A percentile compares a stretch with the other conserved stretches of the same genome.
These are phyloP conservation scores for Penicilliopsis zonata DNA, from an alignment of 495 filamentous ascomycete species.

Conservation along the genomic window DNA sequence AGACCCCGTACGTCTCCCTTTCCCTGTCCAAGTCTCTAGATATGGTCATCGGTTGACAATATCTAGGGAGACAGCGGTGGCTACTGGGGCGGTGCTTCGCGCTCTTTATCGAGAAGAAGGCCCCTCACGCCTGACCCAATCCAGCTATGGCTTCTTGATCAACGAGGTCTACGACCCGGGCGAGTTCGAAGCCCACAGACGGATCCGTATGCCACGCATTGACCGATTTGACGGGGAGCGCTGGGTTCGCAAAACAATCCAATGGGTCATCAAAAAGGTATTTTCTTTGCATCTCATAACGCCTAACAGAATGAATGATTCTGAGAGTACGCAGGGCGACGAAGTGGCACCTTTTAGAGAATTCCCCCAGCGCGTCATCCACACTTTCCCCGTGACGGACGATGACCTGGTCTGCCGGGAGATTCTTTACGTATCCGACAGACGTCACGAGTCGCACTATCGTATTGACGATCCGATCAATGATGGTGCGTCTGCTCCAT, in stretches of 20 bases:
- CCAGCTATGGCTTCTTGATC: conserved; percentile 5
- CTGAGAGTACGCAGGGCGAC: neutral
- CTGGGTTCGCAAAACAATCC: conserved; percentile 1
- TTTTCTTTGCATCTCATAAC: too few species aligned
- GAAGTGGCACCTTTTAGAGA: neutral
- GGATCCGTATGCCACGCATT: neutral
- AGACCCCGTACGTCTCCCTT: too few species aligned
- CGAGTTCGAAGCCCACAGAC: neutral
- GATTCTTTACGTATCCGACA: conserved; percentile 4
- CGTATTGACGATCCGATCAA: conserved; percentile 1
- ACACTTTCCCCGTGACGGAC: neutral
- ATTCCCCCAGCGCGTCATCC: neutral
- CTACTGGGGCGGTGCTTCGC: conserved; percentile 5
- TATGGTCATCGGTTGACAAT: too few species aligned
- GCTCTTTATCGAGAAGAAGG: conserved; percentile 6
- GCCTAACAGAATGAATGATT: too few species aligned
- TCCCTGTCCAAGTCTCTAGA: too few species aligned
- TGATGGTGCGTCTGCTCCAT: neutral
- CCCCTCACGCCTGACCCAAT: conserved; percentile 1
- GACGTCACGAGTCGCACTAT: conserved; percentile 1
- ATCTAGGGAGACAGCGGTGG: conserved; percentile 3
- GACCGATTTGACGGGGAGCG: neutral
- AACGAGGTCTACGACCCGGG: conserved; percentile 1
- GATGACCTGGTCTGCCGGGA: conserved; percentile 1
- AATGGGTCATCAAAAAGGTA: conserved; percentile 7